phyloP scores from a whole-genome alignment of 2,329 filamentous ascomycete species.

The Arachnomyces sp. region DNA sequence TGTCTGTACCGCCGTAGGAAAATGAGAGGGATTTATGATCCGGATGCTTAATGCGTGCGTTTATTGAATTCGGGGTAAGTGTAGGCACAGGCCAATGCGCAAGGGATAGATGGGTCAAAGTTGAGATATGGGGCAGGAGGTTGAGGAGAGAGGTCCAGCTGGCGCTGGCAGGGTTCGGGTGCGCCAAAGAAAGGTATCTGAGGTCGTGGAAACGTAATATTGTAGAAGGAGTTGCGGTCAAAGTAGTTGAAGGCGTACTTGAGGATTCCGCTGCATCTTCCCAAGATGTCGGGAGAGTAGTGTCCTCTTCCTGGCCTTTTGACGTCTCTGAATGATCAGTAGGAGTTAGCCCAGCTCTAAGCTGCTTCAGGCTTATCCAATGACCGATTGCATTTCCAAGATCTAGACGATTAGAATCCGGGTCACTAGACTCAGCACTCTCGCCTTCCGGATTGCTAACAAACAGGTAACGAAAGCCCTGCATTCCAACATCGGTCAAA shows the following conservation, averaged over 20 bases:
- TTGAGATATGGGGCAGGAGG: constrained; percentile 47
- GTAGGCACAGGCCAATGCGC: constrained; percentile 56
- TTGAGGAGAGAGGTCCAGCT: constrained; percentile 51
- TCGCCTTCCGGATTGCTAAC: constrained; percentile 14
- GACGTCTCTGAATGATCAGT: constrained; percentile 11
- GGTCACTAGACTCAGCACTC: constrained; percentile 9
- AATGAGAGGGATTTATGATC: constrained; percentile 35
- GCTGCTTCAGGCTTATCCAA: constrained; percentile 41
- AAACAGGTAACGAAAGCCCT: constrained; percentile 47
- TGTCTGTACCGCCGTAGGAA: constrained; percentile 44
- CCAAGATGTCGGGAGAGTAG: not conserved
- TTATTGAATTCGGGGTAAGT: constrained; percentile 47
- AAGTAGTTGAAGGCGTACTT: constrained; percentile 1
- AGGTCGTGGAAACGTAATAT: constrained; percentile 42
- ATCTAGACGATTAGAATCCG: constrained; percentile 40
- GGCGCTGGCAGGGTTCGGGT: constrained; percentile 35
- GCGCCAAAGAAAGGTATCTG: constrained; percentile 51
- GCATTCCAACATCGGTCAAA: constrained; percentile 30
- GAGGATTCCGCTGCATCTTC: not conserved
- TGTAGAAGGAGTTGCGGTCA: constrained; percentile 9
- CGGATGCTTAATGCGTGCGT: constrained; percentile 35
- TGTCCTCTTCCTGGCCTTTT: not conserved
- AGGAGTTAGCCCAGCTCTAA: constrained; percentile 38
- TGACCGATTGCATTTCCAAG: constrained; percentile 44
- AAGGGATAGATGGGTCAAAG: constrained; percentile 54